Conservation (phyloP, 495 filamentous ascomycete genomes). For the Bacidia rubella region DNA sequence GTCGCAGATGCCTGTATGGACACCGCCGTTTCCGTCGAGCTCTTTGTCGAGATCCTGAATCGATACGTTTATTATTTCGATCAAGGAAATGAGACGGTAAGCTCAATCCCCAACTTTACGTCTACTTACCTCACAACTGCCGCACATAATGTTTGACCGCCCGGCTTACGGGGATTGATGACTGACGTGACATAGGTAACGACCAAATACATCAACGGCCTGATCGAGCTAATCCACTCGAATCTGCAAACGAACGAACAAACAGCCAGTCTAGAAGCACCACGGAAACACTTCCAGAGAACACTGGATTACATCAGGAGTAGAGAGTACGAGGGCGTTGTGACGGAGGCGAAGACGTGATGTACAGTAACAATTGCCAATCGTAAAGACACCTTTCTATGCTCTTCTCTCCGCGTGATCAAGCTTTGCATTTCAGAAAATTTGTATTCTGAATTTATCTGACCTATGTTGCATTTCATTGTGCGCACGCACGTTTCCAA, state of each 20-base stretch:
- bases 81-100: conserved; percentile 91
- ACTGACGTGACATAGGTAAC: conserved; percentile 49
- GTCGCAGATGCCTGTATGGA: conserved; percentile 99
- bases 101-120: conserved; percentile 16
- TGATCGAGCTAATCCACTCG: conserved; percentile 95
- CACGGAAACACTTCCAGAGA: conserved; percentile 81
- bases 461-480: no score
- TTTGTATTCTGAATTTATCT: no score
- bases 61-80: conserved; percentile 99
- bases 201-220: conserved; percentile 92
- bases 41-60: conserved; percentile 97
- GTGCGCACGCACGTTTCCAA: no score
- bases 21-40: conserved; percentile 90
- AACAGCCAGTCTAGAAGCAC: conserved; percentile 64
- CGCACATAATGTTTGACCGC: not conserved
- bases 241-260: conserved; percentile 82
- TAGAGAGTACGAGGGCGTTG: conserved; percentile 84
- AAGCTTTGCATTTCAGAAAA: no score
- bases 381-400: no score
- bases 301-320: conserved; percentile 86
- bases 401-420: no score
- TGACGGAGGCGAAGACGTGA: conserved; percentile 53
- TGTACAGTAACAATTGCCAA: no score
- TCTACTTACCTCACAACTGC: not conserved
- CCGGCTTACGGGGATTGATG: conserved; percentile 5